These are phyloP conservation scores for Plasmodium reichenowi DNA, from an alignment of 169 alveolate species.

Conservation along the genomic window DNA sequence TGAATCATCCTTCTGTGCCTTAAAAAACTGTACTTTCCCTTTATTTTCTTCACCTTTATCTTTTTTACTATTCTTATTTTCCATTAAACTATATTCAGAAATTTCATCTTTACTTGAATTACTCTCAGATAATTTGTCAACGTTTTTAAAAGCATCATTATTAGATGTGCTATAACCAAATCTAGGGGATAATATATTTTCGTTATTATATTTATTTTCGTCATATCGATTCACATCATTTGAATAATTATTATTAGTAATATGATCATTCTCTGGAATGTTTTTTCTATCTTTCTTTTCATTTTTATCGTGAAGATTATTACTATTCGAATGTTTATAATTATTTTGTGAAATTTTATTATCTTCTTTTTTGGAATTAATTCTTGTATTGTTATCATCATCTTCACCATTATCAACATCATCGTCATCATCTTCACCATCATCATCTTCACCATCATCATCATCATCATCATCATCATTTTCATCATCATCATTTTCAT, in stretches of 20 bases:
- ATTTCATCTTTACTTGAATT: constrained; percentile 10
- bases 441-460: not conserved
- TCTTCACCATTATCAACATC: not conserved
- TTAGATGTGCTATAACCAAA: constrained; percentile 57
- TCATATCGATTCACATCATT: not conserved
- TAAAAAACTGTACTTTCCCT: not conserved
- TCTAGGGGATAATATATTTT: constrained; percentile 33
- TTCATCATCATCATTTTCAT: not conserved
- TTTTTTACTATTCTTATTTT: not conserved
- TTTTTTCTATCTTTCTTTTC: not conserved
- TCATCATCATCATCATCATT: not conserved
- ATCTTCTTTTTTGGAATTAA: not conserved
- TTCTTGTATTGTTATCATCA: not conserved
- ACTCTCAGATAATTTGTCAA: too few species aligned
- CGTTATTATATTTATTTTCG: not conserved
- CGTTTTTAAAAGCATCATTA: not conserved
- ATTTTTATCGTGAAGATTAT: not conserved
- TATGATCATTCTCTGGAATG: not conserved
- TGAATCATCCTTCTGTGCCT: not conserved
- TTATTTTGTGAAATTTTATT: not conserved
- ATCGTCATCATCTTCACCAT: not conserved
- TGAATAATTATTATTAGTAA: not conserved
- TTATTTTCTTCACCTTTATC: constrained; percentile 8
- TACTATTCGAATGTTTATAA: not conserved
- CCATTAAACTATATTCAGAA: not conserved